Evolutionary conservation across 306 rosid genomes (phyloP), one percentile per base, ranked within the genome.

Genomic region (Corylus americana): DNA sequence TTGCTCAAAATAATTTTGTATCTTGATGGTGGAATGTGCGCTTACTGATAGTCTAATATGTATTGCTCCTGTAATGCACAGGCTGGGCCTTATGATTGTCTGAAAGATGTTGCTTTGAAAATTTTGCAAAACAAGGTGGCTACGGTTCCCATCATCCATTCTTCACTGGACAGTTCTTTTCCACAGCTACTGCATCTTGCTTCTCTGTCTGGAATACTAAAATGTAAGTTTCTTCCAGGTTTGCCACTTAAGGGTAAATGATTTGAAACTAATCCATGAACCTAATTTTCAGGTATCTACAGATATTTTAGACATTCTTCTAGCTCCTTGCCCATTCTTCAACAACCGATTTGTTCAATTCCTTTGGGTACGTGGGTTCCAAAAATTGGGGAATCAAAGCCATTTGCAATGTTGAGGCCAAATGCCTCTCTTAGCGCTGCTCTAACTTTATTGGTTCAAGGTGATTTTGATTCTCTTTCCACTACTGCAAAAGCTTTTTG

Each of bases 331-430:
- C 98, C 98, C 74, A 88, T 93, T 81, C 97, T 93, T 79, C 93
- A 90, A 71, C 81, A 80, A 39, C 97, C 97, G 3, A 86, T 93
- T 76, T 92, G 91, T 80, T 86, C 89, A 57, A 81, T 93, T 80
- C 93, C 90, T 66, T 70, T 91, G 86, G 98, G 97, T 57, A 88
- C 97, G 5, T 90, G 97, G 98, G 88, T 90, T 86, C 94, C 98
- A 49, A 87, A 85, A 77, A 91, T 91, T 81, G 97, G 97, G 75
- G 94, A 88, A 62, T 61, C 94, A 83, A 86, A 79, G 74, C 92
- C 91, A n/a, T 63, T 93, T 70, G 89, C 92, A 59, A 87, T 90
- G 94, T 86, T 93, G 74, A 88, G 87, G 83, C 88, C 90, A 83
- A 88, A 79, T 84, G 90, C 94, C 63, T 88, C 93, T 80, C 91